Conservation (phyloP, 2,329 filamentous ascomycete species). For the Diaporthe citrichinensis region DNA sequence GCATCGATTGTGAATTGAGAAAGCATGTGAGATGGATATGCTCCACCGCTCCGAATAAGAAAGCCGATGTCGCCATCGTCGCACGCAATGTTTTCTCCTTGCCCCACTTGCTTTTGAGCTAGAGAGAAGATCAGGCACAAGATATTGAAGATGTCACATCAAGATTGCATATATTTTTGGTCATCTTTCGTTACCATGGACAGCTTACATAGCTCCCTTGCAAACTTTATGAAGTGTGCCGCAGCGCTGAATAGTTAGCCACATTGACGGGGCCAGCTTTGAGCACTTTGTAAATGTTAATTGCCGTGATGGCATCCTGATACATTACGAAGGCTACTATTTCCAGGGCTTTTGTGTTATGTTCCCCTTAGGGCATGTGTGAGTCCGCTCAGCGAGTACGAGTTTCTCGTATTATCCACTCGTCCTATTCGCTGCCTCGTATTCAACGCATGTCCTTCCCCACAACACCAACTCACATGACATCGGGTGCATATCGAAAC, state of each 20-base stretch:
- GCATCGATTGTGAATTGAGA: neutral
- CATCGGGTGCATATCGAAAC: neutral
- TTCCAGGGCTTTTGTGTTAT: neutral
- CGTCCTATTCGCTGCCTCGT: neutral
- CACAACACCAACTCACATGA: conserved; percentile 9
- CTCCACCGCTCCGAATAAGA: neutral
- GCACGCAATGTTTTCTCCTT: neutral
- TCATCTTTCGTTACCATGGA: neutral
- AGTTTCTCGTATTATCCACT: conserved; percentile 12
- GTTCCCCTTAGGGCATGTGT: neutral
- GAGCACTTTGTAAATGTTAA: neutral
- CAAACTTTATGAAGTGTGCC: neutral
- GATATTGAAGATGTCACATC: neutral
- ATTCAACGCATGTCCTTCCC: neutral
- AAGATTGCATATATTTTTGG: neutral
- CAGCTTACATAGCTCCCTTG: neutral
- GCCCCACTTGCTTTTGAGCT: neutral
- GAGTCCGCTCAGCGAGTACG: neutral
- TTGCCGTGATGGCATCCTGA: too few relatives aligned
- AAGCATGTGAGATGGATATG: neutral
- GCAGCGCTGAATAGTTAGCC: too few relatives aligned
- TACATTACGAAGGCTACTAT: neutral
- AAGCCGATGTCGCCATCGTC: neutral
- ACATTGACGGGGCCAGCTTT: too few relatives aligned
- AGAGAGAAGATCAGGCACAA: neutral